These are phyloP conservation scores for Coemansia interrupta DNA, from an alignment of 192 early-diverging fungal genomes.

Conservation along the genomic window DNA sequence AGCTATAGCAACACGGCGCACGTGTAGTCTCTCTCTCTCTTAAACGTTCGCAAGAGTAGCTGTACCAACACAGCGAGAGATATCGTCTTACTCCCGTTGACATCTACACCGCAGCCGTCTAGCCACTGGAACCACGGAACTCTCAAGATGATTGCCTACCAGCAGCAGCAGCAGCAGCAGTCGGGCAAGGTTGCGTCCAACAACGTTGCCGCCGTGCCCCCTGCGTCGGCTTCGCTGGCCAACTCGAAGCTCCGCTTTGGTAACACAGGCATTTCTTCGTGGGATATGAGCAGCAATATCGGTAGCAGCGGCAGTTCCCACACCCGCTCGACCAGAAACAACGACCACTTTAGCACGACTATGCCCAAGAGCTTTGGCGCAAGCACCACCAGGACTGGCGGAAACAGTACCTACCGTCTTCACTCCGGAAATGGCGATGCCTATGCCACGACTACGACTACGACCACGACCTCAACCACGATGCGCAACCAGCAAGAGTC, in stretches of 20 bases:
- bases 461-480: not conserved
- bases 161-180: slow-evolving; percentile 13
- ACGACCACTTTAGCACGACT: slow-evolving; percentile 8
- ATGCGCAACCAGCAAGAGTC: slow-evolving; percentile 40
- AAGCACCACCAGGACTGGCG: not conserved
- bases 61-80: not conserved
- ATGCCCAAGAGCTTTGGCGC: slow-evolving; percentile 31
- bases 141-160: slow-evolving; percentile 42
- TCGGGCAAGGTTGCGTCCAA: slow-evolving; percentile 13
- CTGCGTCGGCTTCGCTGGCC: slow-evolving; percentile 30
- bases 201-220: slow-evolving; percentile 28
- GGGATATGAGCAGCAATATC: slow-evolving; percentile 13
- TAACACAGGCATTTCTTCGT: slow-evolving; percentile 38
- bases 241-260: slow-evolving; percentile 49
- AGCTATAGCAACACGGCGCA: no score
- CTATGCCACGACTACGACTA: slow-evolving; percentile 5
- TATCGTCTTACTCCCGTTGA: no score
- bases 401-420: slow-evolving; percentile 20
- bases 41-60: no score
- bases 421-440: slow-evolving; percentile 20
- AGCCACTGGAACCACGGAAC: not conserved
- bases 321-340: not conserved
- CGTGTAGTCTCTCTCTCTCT: no score
- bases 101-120: no score
- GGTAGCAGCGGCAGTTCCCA: slow-evolving; percentile 6